These are phyloP conservation scores for Talaromyces sp. DNA, from an alignment of 2,329 filamentous ascomycete species.

Conservation along the genomic window DNA sequence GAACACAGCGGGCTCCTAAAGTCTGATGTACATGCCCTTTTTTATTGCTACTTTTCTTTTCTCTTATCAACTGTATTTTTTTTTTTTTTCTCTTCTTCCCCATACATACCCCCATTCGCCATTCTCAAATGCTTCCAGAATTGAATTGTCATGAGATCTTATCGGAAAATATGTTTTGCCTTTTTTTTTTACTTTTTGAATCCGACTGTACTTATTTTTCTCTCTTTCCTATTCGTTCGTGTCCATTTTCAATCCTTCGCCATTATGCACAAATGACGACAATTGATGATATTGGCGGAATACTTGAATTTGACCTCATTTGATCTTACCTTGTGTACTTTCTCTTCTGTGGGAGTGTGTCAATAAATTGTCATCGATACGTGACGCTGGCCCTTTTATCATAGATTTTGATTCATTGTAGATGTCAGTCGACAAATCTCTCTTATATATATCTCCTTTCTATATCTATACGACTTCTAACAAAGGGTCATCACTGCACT, in stretches of 20 bases:
- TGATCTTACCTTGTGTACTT: not conserved
- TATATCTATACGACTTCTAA: too few species aligned
- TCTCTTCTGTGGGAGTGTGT: not conserved
- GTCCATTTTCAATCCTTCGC: conserved; percentile 14
- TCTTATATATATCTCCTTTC: too few species aligned
- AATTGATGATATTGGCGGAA: conserved; percentile 18
- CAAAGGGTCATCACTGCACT: not conserved
- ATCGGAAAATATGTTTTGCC: conserved; percentile 1
- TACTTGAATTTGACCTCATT: conserved; percentile 8
- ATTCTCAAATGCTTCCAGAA: conserved; percentile 8
- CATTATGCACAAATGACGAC: conserved; percentile 18
- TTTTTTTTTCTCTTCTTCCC: conserved; percentile 20
- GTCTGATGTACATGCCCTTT: conserved; percentile 20
- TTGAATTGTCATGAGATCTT: conserved; percentile 7
- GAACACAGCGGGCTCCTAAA: conserved; percentile 19
- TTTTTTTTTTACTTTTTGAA: not conserved
- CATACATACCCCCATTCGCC: conserved; percentile 22
- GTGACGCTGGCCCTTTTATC: too few species aligned
- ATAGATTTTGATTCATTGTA: too few species aligned
- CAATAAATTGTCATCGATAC: not conserved
- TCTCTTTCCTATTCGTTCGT: conserved; percentile 8
- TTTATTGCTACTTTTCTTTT: conserved; percentile 7
- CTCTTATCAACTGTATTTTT: conserved; percentile 21
- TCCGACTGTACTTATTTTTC: conserved; percentile 11
- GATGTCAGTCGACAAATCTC: too few species aligned